Evolutionary conservation across 345 rosid species (phyloP).

Genomic region (Iberis pinnata): DNA sequence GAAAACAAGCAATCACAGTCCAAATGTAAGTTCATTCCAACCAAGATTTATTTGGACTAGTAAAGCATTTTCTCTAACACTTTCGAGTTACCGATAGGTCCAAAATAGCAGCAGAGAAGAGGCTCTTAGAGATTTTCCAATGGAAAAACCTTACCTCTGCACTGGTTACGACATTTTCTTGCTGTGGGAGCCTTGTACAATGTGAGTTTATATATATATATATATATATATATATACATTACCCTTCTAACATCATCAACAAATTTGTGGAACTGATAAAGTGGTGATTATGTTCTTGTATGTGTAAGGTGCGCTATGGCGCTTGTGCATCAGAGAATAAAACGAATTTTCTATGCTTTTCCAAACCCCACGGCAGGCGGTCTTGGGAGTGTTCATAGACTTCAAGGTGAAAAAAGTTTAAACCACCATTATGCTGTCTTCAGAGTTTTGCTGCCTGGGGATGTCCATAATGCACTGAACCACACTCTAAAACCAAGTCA

Average conservation of each 20-base stretch:
- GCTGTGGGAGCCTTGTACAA: slow-evolving; percentile 76
- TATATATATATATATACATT: background rate
- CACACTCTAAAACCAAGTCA: background rate
- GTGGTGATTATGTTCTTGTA: slow-evolving; percentile 9
- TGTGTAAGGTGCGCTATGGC: slow-evolving; percentile 89
- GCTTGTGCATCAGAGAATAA: slow-evolving; percentile 72
- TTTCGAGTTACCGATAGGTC: slow-evolving; percentile 30
- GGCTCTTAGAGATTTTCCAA: slow-evolving; percentile 15
- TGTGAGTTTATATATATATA: slow-evolving; percentile 44
- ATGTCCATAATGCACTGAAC: background rate
- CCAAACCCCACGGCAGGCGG: slow-evolving; percentile 65
- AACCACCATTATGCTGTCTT: slow-evolving; percentile 94
- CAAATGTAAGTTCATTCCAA: slow-evolving; percentile 25
- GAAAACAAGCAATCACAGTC: slow-evolving; percentile 35
- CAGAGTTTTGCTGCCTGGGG: slow-evolving; percentile 48
- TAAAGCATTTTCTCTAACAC: slow-evolving; percentile 19
- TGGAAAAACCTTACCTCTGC: slow-evolving; percentile 64
- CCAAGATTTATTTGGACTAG: slow-evolving; percentile 10
- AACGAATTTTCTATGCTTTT: slow-evolving; percentile 66
- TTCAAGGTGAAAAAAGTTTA: slow-evolving; percentile 85
- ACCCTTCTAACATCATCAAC: background rate
- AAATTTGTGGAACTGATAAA: background rate
- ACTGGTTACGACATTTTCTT: slow-evolving; percentile 83
- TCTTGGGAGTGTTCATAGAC: slow-evolving; percentile 62
- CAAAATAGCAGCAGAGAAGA: slow-evolving; percentile 30